phyloP scores from a whole-genome alignment of 805 yeast species.

The Teunomyces funiuensis region DNA sequence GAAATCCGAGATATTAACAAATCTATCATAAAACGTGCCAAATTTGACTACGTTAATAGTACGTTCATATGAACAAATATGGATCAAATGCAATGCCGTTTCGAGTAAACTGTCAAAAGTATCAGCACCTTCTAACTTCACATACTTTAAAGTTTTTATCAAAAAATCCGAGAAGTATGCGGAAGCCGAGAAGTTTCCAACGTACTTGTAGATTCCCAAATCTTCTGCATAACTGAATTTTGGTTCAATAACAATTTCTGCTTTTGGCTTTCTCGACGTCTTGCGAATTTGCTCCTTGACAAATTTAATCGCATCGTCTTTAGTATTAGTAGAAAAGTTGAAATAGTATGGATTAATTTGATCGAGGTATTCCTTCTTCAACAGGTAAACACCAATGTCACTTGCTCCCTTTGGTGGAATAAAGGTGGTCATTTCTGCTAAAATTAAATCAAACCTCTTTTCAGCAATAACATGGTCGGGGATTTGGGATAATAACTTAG shows the following conservation, averaged over 20 bases:
- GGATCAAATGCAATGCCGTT: conserved; percentile 64
- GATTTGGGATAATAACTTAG: conserved; percentile 63
- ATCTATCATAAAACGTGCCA: conserved; percentile 32
- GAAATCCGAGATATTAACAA: conserved; percentile 31
- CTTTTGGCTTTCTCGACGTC: conserved; percentile 32
- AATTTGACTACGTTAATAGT: conserved; percentile 25
- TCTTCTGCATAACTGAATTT: conserved; percentile 30
- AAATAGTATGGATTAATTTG: conserved; percentile 66
- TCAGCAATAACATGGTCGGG: conserved; percentile 78
- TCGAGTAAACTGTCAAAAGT: conserved; percentile 58
- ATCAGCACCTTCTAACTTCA: conserved; percentile 32
- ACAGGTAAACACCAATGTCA: conserved; percentile 36
- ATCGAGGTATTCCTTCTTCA: conserved; percentile 36
- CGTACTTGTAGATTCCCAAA: conserved; percentile 39
- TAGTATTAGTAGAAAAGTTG: conserved; percentile 71
- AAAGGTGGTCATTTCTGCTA: conserved; percentile 33
- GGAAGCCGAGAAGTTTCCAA: conserved; percentile 55
- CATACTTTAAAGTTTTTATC: conserved; percentile 46
- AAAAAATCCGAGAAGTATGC: conserved; percentile 54
- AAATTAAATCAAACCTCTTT: conserved; percentile 63
- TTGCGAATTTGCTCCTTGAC: conserved; percentile 52
- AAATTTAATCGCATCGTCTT: conserved; percentile 77
- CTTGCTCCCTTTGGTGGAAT: conserved; percentile 34
- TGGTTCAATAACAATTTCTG: conserved; percentile 61
- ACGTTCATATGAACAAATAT: conserved; percentile 47